Conservation (phyloP, 768 basidiomycete species). For the Leccinellum rugosiceps region DNA sequence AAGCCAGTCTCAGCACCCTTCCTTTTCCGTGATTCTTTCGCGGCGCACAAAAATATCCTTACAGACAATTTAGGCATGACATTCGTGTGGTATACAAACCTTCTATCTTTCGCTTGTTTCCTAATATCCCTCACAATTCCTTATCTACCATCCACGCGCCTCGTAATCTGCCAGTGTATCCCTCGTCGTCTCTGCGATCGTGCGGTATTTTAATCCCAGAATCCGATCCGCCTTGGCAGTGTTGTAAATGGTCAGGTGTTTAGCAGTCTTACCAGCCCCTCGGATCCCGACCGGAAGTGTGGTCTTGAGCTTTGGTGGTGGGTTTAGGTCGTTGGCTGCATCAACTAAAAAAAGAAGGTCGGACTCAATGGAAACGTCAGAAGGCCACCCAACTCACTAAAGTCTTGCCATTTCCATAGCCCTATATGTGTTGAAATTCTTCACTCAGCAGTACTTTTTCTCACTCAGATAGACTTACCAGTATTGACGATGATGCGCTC, state of each 20-base stretch:
- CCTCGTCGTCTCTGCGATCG: slow-evolving; percentile 36
- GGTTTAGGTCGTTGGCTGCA: slow-evolving; percentile 33
- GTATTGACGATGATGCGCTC: slow-evolving; percentile 54
- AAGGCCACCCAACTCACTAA: slow-evolving; percentile 17
- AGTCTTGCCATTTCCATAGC: slow-evolving; percentile 31
- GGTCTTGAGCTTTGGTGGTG: slow-evolving; percentile 29
- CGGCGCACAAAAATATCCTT: background rate
- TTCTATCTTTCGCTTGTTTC: background rate
- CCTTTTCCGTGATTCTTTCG: background rate
- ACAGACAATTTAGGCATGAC: background rate
- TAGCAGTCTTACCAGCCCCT: slow-evolving; percentile 27
- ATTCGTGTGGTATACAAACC: background rate
- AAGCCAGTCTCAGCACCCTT: too few relatives aligned
- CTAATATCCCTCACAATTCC: background rate
- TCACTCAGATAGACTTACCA: slow-evolving; percentile 15
- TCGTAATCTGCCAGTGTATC: background rate
- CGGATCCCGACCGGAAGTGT: slow-evolving; percentile 34
- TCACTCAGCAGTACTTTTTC: background rate
- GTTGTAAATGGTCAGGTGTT: slow-evolving; percentile 31
- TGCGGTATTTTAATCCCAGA: slow-evolving; percentile 41
- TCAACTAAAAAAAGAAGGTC: slow-evolving; percentile 30
- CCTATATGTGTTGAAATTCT: slow-evolving; percentile 6
- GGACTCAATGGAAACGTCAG: background rate
- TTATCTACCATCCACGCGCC: background rate
- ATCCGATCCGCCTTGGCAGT: slow-evolving; percentile 38